Percentiles rank a stretch among this genome's conserved stretches.
phyloP scores from a whole-genome alignment of 2,329 filamentous ascomycete genomes.

The Trichophyton equinum region DNA sequence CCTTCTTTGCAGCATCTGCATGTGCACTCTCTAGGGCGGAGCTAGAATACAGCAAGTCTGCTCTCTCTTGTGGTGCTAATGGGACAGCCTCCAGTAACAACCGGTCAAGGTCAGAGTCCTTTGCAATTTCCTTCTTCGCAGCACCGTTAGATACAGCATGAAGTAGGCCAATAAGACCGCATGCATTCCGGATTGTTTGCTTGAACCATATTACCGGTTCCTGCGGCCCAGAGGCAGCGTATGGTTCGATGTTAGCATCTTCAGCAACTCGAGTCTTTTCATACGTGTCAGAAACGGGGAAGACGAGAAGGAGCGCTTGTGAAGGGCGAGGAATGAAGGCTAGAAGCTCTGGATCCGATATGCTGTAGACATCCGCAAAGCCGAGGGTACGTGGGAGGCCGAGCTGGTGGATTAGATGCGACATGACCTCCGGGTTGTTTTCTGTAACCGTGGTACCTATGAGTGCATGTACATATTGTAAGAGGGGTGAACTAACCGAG shows the following conservation, averaged over 20 bases:
- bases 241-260: conserved; percentile 52
- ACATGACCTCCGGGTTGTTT: conserved; percentile 83
- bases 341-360: conserved; percentile 73
- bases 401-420: conserved; percentile 64
- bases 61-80: conserved; percentile 52
- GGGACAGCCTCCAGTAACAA: conserved; percentile 60
- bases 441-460: conserved; percentile 30
- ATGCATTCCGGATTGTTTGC: conserved; percentile 89
- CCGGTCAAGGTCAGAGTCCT: conserved; percentile 33
- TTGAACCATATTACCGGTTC: conserved; percentile 88
- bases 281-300: conserved; percentile 70
- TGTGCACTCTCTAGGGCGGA: conserved; percentile 66
- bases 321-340: conserved; percentile 79
- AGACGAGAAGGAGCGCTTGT: conserved; percentile 79
- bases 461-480: neutral
- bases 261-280: conserved; percentile 63
- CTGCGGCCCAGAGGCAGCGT: conserved; percentile 51
- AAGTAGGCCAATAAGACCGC: conserved; percentile 76
- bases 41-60: conserved; percentile 64
- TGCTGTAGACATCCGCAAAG: conserved; percentile 84
- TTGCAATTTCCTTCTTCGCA: conserved; percentile 50
- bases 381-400: conserved; percentile 65
- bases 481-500: conserved; percentile 24
- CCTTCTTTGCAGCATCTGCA: conserved; percentile 58
- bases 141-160: conserved; percentile 72